phyloP scores from a whole-genome alignment of 371 early-diverging fungal genomes.

The Rhizomucor pusillus region DNA sequence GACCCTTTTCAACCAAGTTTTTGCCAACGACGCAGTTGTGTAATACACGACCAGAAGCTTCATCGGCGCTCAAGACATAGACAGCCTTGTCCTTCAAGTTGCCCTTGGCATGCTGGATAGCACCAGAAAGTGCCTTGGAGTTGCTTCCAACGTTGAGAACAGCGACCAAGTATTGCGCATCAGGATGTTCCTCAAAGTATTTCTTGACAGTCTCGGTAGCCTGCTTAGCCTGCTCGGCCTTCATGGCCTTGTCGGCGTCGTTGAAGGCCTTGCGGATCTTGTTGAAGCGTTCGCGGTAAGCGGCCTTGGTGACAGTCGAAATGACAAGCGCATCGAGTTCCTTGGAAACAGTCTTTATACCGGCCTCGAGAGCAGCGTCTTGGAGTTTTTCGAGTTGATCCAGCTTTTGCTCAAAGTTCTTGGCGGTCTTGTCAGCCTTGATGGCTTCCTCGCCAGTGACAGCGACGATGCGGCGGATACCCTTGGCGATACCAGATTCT shows the following conservation, averaged over 20 bases:
- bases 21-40: constrained; percentile 87
- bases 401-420: constrained; percentile 63
- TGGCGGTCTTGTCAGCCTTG: constrained; percentile 65
- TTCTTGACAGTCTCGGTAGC: constrained; percentile 78
- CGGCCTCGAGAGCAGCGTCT: constrained; percentile 71
- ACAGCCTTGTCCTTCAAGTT: constrained; percentile 79
- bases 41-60: constrained; percentile 64
- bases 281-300: constrained; percentile 68
- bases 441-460: constrained; percentile 94
- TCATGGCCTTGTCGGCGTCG: constrained; percentile 88
- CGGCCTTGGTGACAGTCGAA: constrained; percentile 79
- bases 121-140: constrained; percentile 73
- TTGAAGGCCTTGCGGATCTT: constrained; percentile 78
- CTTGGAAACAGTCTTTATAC: constrained; percentile 76
- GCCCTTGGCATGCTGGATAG: constrained; percentile 76
- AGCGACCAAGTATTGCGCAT: constrained; percentile 56
- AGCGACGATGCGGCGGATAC: constrained; percentile 96
- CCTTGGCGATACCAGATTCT: constrained; percentile 96
- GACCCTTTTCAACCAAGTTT: constrained; percentile 57
- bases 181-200: constrained; percentile 73
- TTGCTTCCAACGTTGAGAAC: constrained; percentile 68
- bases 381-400: constrained; percentile 52
- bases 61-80: constrained; percentile 78
- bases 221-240: constrained; percentile 80
- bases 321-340: constrained; percentile 80